Evolutionary conservation across 2,329 filamentous ascomycete genomes (phyloP).

Genomic region (Rhytidhysteron rufulum): DNA sequence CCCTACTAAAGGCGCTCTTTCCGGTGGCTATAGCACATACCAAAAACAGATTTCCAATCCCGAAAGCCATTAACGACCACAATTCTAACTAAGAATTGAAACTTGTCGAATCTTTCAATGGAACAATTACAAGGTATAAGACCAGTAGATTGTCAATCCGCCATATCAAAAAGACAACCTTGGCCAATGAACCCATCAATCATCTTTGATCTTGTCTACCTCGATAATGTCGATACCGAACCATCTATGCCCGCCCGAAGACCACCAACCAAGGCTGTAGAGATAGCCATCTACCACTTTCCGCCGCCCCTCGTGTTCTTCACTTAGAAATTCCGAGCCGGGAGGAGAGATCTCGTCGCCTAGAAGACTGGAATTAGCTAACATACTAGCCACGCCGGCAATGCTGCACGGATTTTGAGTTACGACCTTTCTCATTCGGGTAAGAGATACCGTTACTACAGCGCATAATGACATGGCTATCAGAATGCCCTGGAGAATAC

Average conservation of each 20-base stretch:
- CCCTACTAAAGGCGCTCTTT: no score
- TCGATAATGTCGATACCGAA: constrained; percentile 1
- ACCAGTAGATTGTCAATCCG: no score
- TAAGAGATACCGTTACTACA: background rate
- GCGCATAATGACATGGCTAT: background rate
- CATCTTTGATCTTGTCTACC: background rate
- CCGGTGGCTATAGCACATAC: no score
- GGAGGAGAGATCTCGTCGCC: background rate
- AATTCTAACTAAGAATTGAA: no score
- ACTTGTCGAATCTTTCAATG: no score
- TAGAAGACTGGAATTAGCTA: constrained; percentile 1
- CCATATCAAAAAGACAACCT: no score
- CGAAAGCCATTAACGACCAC: no score
- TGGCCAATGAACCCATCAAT: no score
- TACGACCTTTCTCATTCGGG: background rate
- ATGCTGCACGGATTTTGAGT: constrained; percentile 5
- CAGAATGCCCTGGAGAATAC: background rate
- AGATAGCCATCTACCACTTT: background rate
- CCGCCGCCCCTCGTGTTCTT: background rate
- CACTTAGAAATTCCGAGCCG: constrained; percentile 2
- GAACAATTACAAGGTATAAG: no score
- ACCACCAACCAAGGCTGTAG: constrained; percentile 1
- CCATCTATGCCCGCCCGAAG: background rate
- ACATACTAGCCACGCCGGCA: constrained; percentile 3
- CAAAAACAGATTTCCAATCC: no score